Percentiles rank a stretch among this genome's conserved stretches.
Evolutionary conservation across 2,329 filamentous ascomycete genomes (phyloP).

Genomic region (Aspergillus sp.): DNA sequence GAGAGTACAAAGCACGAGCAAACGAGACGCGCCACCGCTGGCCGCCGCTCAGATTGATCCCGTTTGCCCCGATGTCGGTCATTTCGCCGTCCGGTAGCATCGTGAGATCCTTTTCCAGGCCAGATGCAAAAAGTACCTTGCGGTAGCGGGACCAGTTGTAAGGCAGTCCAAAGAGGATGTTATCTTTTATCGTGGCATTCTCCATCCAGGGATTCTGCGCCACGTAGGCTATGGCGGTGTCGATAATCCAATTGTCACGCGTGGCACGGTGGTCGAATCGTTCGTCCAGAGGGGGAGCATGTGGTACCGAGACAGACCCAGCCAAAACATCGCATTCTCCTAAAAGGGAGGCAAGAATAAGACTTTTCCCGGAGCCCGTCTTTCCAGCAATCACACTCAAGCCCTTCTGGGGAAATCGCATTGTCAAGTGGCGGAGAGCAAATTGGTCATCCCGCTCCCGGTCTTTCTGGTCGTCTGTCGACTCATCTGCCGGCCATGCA

Average conservation of each 20-base stretch:
- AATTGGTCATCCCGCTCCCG: conserved; percentile 45
- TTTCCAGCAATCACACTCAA: conserved; percentile 75
- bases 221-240: conserved; percentile 70
- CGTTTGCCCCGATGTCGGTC: conserved; percentile 81
- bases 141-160: conserved; percentile 67
- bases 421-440: conserved; percentile 61
- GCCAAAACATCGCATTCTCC: conserved; percentile 70
- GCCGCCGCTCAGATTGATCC: conserved; percentile 79
- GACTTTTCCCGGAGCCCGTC: conserved; percentile 74
- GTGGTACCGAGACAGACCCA: conserved; percentile 57
- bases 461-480: conserved; percentile 45
- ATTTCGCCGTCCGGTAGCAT: conserved; percentile 74
- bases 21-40: conserved; percentile 82
- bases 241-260: conserved; percentile 66
- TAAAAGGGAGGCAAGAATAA: conserved; percentile 70
- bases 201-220: conserved; percentile 84
- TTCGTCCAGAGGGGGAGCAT: conserved; percentile 51
- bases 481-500: conserved; percentile 70
- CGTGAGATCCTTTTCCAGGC: conserved; percentile 71
- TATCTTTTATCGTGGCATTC: conserved; percentile 74
- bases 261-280: conserved; percentile 66
- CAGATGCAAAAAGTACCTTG: conserved; percentile 70
- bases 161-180: conserved; percentile 75
- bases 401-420: conserved; percentile 69
- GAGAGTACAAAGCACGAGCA: conserved; percentile 75